Evolutionary conservation across 2,329 filamentous ascomycete genomes (phyloP), one percentile per base, ranked within the genome.

Genomic region (Paecilomyces sp.): DNA sequence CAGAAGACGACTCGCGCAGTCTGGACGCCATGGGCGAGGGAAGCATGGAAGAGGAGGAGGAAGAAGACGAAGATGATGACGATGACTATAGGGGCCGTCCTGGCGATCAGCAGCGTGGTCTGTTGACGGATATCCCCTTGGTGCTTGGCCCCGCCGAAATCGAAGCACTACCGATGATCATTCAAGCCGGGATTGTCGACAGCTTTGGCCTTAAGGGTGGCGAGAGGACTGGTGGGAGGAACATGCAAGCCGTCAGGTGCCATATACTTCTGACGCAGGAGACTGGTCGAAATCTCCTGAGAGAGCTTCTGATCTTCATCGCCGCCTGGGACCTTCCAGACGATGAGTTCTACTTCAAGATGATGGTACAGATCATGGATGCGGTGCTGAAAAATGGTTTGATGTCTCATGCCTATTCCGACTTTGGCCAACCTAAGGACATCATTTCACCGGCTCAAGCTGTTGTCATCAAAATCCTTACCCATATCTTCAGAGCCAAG

Each of bases 261-360:
- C 90, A 95, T 70, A 89, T 97, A 70, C 85, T 97, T 56, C 80
- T 97, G 51, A 92, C 92, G 0, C 85, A 96, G 61, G 92, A 96
- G 69, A 95, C 91, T 63, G 93, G 93, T 2, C 88, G 92, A 66
- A 96, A 95, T 70, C 80, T 97, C 3, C 80, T 97, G 1, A 84
- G 93, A 59, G 93, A 97, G 73, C 85, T 97, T 68, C 81, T 97
- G 52, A 95, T 97, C 60, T 97, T 97, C 72, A 96, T 97, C 63
- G 93, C 93, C 4, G 92, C 96, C 8, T 97, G 93, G 93, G 93
- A 97, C 70, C 87, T 97, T 68, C 89, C 91, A 50, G 92, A 97
- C 72, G 88, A 93, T 61, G 92, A 95, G 62, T 85, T 96, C 41
- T 96, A 97, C 69, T 97, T 96, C 79, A 93, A 96, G 73, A 91